These are phyloP conservation scores for Metschnikowia cubensis DNA, from an alignment of 805 yeast genomes.

Conservation along the genomic window DNA sequence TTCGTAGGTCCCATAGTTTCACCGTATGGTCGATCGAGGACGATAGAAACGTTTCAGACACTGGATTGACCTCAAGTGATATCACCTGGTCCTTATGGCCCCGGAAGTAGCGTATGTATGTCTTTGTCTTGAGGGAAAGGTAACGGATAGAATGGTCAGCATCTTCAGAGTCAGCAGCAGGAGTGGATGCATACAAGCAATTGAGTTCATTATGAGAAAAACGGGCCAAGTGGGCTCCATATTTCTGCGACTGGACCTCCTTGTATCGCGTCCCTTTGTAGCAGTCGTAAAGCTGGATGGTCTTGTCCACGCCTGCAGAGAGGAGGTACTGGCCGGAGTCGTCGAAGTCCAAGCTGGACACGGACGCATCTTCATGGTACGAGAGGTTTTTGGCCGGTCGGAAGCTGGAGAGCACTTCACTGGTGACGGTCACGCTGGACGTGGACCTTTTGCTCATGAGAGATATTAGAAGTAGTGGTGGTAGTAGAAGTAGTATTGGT, in stretches of 20 bases:
- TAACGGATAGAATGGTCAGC: constrained; percentile 74
- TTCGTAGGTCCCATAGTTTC: constrained; percentile 81
- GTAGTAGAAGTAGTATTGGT: not conserved
- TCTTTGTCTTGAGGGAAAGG: constrained; percentile 70
- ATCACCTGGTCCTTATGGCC: constrained; percentile 83
- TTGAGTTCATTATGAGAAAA: constrained; percentile 73
- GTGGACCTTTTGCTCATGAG: constrained; percentile 14
- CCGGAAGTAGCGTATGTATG: constrained; percentile 76
- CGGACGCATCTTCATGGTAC: constrained; percentile 49
- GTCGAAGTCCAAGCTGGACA: constrained; percentile 74
- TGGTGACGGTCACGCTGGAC: constrained; percentile 26
- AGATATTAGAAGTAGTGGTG: not conserved
- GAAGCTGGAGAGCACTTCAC: constrained; percentile 25
- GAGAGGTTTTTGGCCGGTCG: constrained; percentile 46
- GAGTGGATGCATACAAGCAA: constrained; percentile 80
- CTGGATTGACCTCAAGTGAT: constrained; percentile 68
- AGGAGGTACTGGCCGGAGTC: constrained; percentile 76
- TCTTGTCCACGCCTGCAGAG: constrained; percentile 75
- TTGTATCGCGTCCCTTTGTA: constrained; percentile 63
- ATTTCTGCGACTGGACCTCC: constrained; percentile 78
- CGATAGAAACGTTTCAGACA: constrained; percentile 58
- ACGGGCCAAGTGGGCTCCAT: constrained; percentile 83
- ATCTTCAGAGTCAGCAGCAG: constrained; percentile 22
- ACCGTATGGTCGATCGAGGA: constrained; percentile 76
- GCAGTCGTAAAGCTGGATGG: constrained; percentile 78